Evolutionary conservation across 805 yeast species (phyloP).

Genomic region (Sungouiella thailandica): DNA sequence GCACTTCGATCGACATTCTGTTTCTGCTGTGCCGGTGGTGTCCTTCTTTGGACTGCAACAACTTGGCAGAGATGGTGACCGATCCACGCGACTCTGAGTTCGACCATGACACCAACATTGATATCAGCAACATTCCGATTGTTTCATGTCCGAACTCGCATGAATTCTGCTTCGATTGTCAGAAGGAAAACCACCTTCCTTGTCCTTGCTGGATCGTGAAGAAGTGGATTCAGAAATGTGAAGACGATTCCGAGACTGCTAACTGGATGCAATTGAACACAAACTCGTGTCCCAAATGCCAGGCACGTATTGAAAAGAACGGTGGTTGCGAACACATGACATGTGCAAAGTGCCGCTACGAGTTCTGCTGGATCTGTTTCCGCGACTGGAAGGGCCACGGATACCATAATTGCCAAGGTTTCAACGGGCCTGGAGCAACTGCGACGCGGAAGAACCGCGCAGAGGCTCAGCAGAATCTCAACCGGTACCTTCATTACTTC

Average conservation of each 20-base stretch:
- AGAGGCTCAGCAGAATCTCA: conserved; percentile 44
- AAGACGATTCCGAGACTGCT: conserved; percentile 82
- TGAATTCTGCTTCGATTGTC: conserved; percentile 75
- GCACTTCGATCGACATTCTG: conserved; percentile 7
- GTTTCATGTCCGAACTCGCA: conserved; percentile 66
- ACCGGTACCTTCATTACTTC: conserved; percentile 70
- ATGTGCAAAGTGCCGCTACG: conserved; percentile 68
- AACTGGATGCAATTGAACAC: conserved; percentile 87
- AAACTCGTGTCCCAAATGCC: conserved; percentile 80
- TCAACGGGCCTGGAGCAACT: conserved; percentile 27
- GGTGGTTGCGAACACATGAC: conserved; percentile 98
- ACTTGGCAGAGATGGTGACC: conserved; percentile 40
- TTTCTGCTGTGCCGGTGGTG: conserved; percentile 62
- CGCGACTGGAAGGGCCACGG: conserved; percentile 70
- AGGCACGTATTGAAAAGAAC: conserved; percentile 75
- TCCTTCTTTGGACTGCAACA: conserved; percentile 76
- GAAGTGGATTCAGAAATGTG: conserved; percentile 73
- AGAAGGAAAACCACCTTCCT: conserved; percentile 74
- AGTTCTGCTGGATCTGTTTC: conserved; percentile 93
- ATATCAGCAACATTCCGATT: conserved; percentile 45
- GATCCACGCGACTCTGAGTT: conserved; percentile 1
- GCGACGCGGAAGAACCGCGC: conserved; percentile 40
- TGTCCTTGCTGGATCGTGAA: conserved; percentile 69
- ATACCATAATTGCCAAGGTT: conserved; percentile 66
- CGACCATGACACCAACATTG: too few relatives aligned